A percentile compares a stretch with the other conserved stretches of the same genome.
These are phyloP conservation scores for Paraphaeosphaeria minitans DNA, from an alignment of 2,329 filamentous ascomycete species.

Conservation along the genomic window DNA sequence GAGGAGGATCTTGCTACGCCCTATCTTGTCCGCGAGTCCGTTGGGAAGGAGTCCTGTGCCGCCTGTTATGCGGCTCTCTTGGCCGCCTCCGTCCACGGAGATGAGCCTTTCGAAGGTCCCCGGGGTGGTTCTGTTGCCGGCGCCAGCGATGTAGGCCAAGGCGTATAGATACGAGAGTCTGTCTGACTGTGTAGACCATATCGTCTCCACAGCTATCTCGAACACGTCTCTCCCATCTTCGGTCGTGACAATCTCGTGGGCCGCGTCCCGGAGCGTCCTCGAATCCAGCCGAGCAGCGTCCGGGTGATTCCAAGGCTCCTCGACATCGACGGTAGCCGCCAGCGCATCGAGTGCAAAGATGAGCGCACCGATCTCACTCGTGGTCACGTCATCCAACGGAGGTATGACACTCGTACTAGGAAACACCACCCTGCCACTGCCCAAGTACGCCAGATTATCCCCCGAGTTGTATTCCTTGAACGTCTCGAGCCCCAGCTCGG, in stretches of 20 bases:
- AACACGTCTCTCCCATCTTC: not conserved
- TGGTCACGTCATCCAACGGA: not conserved
- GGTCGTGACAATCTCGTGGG: not conserved
- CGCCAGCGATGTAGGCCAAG: conserved; percentile 26
- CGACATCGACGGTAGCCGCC: not conserved
- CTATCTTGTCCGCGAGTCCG: conserved; percentile 19
- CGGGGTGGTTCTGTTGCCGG: conserved; percentile 23
- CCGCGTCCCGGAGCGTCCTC: not conserved
- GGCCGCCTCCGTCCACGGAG: conserved; percentile 19
- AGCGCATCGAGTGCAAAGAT: not conserved
- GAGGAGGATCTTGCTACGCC: conserved; percentile 18
- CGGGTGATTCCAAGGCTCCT: not conserved
- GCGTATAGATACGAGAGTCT: conserved; percentile 26
- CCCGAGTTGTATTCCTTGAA: not conserved
- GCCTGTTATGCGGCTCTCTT: conserved; percentile 27
- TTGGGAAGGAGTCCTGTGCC: conserved; percentile 22
- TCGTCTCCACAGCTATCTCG: not conserved
- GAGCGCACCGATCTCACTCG: not conserved
- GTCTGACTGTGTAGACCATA: conserved; percentile 20
- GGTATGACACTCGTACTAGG: not conserved
- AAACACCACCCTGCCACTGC: not conserved
- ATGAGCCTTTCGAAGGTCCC: conserved; percentile 22
- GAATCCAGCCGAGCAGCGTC: not conserved
- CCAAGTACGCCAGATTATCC: not conserved
- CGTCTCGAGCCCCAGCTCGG: not conserved